These are phyloP conservation scores for Marvania coccoides DNA, from an alignment of 139 green algal species.

Conservation along the genomic window DNA sequence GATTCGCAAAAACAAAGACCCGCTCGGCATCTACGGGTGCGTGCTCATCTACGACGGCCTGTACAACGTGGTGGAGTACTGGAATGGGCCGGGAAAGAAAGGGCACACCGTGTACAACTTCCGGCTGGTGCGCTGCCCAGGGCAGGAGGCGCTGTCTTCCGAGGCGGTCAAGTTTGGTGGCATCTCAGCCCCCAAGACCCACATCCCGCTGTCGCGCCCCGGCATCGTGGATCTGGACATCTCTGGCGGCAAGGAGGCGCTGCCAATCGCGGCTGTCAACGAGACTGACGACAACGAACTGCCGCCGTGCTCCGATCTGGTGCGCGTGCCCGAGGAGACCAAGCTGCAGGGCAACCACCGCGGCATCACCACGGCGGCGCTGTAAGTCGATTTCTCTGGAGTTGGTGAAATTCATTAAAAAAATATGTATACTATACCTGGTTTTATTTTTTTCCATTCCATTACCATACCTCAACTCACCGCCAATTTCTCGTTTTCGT, in stretches of 20 bases:
- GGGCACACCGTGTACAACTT: constrained; percentile 31
- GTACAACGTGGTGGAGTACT: constrained; percentile 43
- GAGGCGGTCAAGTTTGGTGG: constrained; percentile 26
- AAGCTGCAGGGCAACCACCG: background rate
- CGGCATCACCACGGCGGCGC: background rate
- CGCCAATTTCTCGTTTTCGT: background rate
- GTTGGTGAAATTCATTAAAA: no score
- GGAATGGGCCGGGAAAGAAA: constrained; percentile 11
- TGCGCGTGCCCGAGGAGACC: background rate
- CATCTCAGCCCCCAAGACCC: constrained; percentile 5
- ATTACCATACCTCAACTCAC: background rate
- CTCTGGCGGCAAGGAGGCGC: constrained; percentile 22
- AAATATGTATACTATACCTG: no score
- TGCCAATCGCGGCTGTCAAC: constrained; percentile 12
- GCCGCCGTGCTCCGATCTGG: constrained; percentile 7
- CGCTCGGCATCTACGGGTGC: background rate
- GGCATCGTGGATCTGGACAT: constrained; percentile 38
- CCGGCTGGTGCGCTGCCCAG: constrained; percentile 19
- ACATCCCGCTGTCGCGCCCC: constrained; percentile 1
- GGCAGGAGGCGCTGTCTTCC: constrained; percentile 22
- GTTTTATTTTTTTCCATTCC: no score
- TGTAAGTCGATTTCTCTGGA: background rate
- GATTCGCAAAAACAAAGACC: constrained; percentile 37
- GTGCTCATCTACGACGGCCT: constrained; percentile 44
- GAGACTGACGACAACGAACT: constrained; percentile 2